Conservation (phyloP, 371 early-diverging fungal genomes). For the Circinella minor region DNA sequence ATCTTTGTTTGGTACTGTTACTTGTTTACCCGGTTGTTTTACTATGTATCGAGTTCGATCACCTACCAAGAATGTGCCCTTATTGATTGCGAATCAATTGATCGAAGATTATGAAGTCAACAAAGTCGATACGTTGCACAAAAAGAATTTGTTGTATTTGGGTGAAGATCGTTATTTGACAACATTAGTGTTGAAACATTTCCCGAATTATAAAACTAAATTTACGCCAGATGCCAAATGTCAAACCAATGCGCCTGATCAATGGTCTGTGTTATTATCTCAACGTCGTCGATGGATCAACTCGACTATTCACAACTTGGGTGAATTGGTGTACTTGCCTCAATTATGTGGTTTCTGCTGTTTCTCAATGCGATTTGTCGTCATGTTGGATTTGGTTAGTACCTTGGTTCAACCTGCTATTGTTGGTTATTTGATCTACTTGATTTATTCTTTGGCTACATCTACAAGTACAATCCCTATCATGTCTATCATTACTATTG, state of each 20-base stretch:
- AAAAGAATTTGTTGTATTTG: constrained; percentile 84
- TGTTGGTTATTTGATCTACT: constrained; percentile 78
- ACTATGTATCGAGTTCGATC: constrained; percentile 94
- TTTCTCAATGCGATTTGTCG: constrained; percentile 97
- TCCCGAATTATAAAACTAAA: constrained; percentile 92
- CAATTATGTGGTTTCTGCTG: constrained; percentile 94
- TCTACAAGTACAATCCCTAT: constrained; percentile 45
- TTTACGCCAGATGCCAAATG: constrained; percentile 96
- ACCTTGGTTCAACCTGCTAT: constrained; percentile 92
- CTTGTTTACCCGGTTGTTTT: constrained; percentile 93
- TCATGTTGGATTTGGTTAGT: constrained; percentile 87
- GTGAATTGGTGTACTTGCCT: constrained; percentile 85
- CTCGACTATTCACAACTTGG: constrained; percentile 93
- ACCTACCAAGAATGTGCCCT: constrained; percentile 80
- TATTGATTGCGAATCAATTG: constrained; percentile 89
- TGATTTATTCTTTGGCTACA: constrained; percentile 62
- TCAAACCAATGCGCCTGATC: constrained; percentile 93
- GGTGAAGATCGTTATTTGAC: constrained; percentile 93
- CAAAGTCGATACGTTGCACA: constrained; percentile 95
- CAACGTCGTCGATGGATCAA: constrained; percentile 98
- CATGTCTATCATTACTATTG: constrained; percentile 68
- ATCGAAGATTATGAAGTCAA: constrained; percentile 95
- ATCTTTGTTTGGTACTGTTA: constrained; percentile 86
- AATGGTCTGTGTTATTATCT: constrained; percentile 89
- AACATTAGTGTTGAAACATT: constrained; percentile 97